phyloP scores from a whole-genome alignment of 179 eudicot species.

The Gypsophila paniculata region DNA sequence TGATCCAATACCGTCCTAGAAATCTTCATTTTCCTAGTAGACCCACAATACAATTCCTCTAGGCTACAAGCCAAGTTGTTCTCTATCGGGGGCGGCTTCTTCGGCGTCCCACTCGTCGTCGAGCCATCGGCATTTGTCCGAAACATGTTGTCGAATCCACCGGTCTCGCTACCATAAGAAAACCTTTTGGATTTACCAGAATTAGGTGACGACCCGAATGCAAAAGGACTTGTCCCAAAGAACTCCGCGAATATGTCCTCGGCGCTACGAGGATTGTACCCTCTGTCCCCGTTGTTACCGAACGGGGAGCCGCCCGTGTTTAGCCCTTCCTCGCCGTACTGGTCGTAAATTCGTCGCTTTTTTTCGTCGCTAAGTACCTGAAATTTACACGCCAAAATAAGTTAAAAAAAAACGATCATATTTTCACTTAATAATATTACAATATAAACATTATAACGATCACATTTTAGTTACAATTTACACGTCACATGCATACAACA shows the following conservation, averaged over 20 bases:
- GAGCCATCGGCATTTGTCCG: conserved; percentile 27
- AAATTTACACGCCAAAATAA: background rate
- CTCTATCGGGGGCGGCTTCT: conserved; percentile 72
- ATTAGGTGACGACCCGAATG: conserved; percentile 47
- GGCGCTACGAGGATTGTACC: conserved; percentile 70
- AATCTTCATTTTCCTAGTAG: conserved; percentile 74
- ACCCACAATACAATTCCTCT: conserved; percentile 69
- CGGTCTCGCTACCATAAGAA: conserved; percentile 35
- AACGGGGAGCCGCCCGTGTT: conserved; percentile 32
- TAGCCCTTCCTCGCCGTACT: conserved; percentile 84
- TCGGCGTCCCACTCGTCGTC: conserved; percentile 19
- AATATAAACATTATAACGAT: too few relatives aligned
- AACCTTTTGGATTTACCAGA: conserved; percentile 51
- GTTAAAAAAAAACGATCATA: too few relatives aligned
- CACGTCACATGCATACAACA: too few relatives aligned
- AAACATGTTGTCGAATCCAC: conserved; percentile 35
- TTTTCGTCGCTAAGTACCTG: conserved; percentile 84
- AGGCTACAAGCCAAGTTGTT: conserved; percentile 57
- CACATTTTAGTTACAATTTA: too few relatives aligned
- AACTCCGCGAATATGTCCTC: conserved; percentile 91
- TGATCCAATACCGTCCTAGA: conserved; percentile 49
- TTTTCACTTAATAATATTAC: too few relatives aligned
- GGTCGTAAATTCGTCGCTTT: conserved; percentile 59
- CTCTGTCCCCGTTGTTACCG: conserved; percentile 25
- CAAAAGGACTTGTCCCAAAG: conserved; percentile 85